These are phyloP conservation scores for Tetradesmus obliquus DNA, from an alignment of 139 green algal species.

Conservation along the genomic window DNA sequence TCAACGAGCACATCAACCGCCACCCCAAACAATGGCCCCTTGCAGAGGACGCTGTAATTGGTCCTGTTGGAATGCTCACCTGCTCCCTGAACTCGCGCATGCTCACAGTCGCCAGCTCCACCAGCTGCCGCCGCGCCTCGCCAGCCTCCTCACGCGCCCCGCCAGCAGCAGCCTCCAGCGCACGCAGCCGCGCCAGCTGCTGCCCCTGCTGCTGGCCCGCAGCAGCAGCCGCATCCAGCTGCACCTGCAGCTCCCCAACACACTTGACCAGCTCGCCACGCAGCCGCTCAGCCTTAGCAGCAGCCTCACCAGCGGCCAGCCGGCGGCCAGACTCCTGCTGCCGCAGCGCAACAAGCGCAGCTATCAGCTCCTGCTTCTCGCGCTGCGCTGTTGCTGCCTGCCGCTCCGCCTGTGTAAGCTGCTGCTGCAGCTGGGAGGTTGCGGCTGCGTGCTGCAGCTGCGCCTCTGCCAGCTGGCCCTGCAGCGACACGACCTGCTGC, in stretches of 20 bases:
- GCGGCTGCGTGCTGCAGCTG: constrained; percentile 17
- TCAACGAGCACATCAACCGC: neutral
- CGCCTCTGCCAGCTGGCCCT: constrained; percentile 14
- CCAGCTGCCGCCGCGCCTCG: constrained; percentile 29
- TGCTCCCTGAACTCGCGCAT: constrained; percentile 28
- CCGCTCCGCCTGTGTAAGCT: neutral
- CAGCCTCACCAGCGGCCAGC: constrained; percentile 11
- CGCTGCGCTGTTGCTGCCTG: constrained; percentile 2
- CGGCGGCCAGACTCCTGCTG: constrained; percentile 15
- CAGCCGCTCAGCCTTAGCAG: constrained; percentile 18
- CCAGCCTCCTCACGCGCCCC: neutral
- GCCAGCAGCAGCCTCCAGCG: neutral
- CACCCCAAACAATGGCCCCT: neutral
- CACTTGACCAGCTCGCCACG: constrained; percentile 10
- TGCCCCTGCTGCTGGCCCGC: neutral
- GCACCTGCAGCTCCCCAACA: constrained; percentile 4
- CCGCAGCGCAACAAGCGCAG: neutral
- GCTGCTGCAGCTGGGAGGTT: neutral
- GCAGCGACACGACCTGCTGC: constrained; percentile 31
- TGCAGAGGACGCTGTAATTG: neutral
- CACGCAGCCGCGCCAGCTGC: neutral
- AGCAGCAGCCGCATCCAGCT: neutral
- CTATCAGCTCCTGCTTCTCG: constrained; percentile 9
- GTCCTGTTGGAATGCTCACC: neutral
- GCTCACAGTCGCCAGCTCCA: constrained; percentile 4